Base-by-base conservation (phyloP, 371 early-diverging fungal genomes). In the Mortierella sp. region DNA sequence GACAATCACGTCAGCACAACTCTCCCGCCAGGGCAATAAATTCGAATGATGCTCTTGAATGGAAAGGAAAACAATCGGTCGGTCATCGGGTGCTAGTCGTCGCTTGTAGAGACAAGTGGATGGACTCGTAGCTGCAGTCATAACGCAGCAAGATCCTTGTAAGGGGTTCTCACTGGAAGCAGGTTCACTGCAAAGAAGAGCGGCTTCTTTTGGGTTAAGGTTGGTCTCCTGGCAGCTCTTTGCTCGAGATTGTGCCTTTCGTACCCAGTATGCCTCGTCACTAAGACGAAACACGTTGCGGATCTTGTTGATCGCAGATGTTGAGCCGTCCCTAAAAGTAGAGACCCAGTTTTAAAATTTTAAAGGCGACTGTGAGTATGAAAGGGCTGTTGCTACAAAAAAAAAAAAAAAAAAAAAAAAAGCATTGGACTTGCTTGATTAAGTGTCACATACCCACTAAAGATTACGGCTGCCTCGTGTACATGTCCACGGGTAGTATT, bases 41-140 rank as follows among this genome's bases (percentile, higher is more conserved):
- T 70, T 75, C 15, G 75, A 75, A 26, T 75, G 70, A 57, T 75
- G 70, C 51, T 67, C 75, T 45, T 75, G 75, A 48, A 70, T 70
- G 9, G 75, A 75, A 19, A 75, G 19, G 30, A 75, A 75, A 12
- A 75, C 70, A 1, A 70, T 67, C 6, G 75, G 75, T 12, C 75
- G 66, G 29, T 70, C 30, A 29, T 62, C 26, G 18, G 48, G 45
- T 7, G 64, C 57, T 14, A 66, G 55, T 11, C 29, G 50, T 44
- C 43, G 37, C 37, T 37, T 37, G 37, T 37, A 37, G 37, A 37
- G 37, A 37, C 5, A 37, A 9, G 37, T 37, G 3, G 37, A 37
- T 37, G 37, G 37, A 37, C 37, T 9, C 9, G 37, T 37, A 9
- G 37, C 37, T 5, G 37, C 37, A 5, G 37, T 37, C 5, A 37